Percentiles rank a stretch among this genome's conserved stretches.
Conservation (phyloP, 495 filamentous ascomycete genomes). For the Eremomyces bilateralis region DNA sequence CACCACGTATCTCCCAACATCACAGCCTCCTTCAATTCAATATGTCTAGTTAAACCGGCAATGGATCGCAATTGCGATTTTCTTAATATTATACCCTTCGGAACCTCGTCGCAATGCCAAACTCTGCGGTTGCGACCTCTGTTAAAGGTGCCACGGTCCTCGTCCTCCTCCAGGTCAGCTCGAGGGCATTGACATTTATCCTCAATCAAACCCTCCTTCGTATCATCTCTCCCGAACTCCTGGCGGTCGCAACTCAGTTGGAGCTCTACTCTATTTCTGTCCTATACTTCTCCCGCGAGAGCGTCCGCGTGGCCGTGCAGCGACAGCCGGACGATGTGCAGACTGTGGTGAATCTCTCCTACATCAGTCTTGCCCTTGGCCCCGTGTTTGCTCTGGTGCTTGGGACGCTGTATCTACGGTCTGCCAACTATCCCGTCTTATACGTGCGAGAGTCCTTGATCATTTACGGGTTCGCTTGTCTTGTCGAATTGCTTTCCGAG, state of each 20-base stretch:
- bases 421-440: constrained; percentile 32
- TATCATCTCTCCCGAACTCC: constrained; percentile 57
- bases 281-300: constrained; percentile 80
- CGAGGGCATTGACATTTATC: constrained; percentile 67
- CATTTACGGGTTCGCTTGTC: constrained; percentile 50
- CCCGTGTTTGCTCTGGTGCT: constrained; percentile 37
- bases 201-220: constrained; percentile 81
- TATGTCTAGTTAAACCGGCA: too few relatives aligned
- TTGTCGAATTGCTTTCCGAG: constrained; percentile 64
- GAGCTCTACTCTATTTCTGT: constrained; percentile 78
- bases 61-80: too few relatives aligned
- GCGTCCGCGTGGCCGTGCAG: constrained; percentile 65
- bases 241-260: constrained; percentile 71
- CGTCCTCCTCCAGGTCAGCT: constrained; percentile 65
- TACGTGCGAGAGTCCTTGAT: constrained; percentile 40
- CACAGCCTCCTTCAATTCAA: too few relatives aligned
- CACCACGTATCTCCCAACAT: too few relatives aligned
- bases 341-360: constrained; percentile 69
- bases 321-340: constrained; percentile 35
- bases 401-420: constrained; percentile 39
- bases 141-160: constrained; percentile 58
- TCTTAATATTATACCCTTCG: too few relatives aligned
- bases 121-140: constrained; percentile 18
- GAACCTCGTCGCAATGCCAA: too few relatives aligned
- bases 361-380: constrained; percentile 52